Percentiles rank a stretch among this genome's conserved stretches.
These are phyloP conservation scores for Baudoinia panamericana DNA, from an alignment of 495 filamentous ascomycete species.

Conservation along the genomic window DNA sequence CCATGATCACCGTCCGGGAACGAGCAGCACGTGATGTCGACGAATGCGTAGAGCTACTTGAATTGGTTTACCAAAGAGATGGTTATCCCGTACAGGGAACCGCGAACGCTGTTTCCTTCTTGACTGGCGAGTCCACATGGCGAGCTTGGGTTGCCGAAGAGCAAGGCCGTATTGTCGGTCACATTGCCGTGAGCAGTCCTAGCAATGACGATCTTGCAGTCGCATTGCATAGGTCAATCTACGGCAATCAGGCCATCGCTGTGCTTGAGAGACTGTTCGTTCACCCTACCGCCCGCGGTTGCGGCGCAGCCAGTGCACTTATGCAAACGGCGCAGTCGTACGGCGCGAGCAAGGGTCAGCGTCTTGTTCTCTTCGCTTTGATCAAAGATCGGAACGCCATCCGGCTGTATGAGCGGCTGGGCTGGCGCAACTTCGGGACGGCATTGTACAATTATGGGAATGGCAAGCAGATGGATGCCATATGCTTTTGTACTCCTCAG, in stretches of 20 bases:
- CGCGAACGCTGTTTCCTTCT: neutral
- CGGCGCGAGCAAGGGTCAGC: neutral
- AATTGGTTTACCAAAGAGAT: neutral
- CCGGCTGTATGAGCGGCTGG: slow-evolving; percentile 2
- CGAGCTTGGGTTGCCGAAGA: slow-evolving; percentile 7
- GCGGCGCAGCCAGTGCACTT: slow-evolving; percentile 1
- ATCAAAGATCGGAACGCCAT: slow-evolving; percentile 8
- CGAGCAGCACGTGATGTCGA: neutral
- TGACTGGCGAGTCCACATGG: neutral
- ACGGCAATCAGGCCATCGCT: neutral
- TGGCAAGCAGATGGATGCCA: slow-evolving; percentile 8
- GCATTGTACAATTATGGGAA: slow-evolving; percentile 1
- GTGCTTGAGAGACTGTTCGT: slow-evolving; percentile 9
- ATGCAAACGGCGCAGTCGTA: neutral
- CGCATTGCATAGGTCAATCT: neutral
- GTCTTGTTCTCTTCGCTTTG: slow-evolving; percentile 6
- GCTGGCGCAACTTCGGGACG: slow-evolving; percentile 2
- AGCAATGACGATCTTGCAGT: slow-evolving; percentile 2
- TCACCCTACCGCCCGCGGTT: neutral
- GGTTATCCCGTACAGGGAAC: slow-evolving; percentile 10
- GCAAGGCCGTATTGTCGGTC: slow-evolving; percentile 2
- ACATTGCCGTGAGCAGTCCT: neutral
- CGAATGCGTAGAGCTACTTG: slow-evolving; percentile 1
- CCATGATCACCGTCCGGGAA: slow-evolving; percentile 2
- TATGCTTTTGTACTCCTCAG: no score